Base-by-base conservation (phyloP, 2,329 filamentous ascomycete species). In the Lasiodiplodia theobromae region DNA sequence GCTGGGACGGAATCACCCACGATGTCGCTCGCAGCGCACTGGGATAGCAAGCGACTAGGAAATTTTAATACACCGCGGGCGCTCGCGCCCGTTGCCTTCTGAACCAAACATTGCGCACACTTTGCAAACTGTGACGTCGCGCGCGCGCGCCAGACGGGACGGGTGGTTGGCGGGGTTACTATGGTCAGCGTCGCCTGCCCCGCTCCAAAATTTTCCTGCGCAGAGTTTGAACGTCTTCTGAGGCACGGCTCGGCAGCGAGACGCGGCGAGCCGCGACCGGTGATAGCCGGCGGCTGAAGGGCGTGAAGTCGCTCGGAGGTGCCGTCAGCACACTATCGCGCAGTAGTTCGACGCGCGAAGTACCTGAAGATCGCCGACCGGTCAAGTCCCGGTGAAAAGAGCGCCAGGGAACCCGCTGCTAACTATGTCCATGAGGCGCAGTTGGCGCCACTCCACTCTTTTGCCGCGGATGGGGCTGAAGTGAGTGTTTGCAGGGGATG, bases 341-440 rank as follows among this genome's bases (percentile, higher is more conserved):
- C 31, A 31, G 34, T 11, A 44, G 51, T 66, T 47, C 8, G 58
- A 49, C 58, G 58, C 58, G 58, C 16, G 58, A 63, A 63, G 44
- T 64, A 49, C 47, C 60, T 64, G 60, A 63, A 49, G 58, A 56
- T 54, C 51, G 51, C 7, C 51, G 51, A 66, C 54, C 64, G 64
- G 51, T 54, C 64, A 66, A 34, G 38, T 44, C 44, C 51, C 51
- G 63, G 63, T 66, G 44, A 63, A 25, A 38, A 38, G 18, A n/a
- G 47, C 60, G 44, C 47, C 60, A 64, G 60, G 60, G 60, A 64
- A 64, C 18, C 60, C 60, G 47, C 60, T 52, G 47, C 47, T 34
- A 62, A 62, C 25, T 53, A 58, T 38, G 40, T 37, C 38, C 52
- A 18, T 52, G 44, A 23, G 28, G 44, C 60, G 47, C 60, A 64